phyloP scores from a whole-genome alignment of 257 asterid species.

The Striga asiatica region DNA sequence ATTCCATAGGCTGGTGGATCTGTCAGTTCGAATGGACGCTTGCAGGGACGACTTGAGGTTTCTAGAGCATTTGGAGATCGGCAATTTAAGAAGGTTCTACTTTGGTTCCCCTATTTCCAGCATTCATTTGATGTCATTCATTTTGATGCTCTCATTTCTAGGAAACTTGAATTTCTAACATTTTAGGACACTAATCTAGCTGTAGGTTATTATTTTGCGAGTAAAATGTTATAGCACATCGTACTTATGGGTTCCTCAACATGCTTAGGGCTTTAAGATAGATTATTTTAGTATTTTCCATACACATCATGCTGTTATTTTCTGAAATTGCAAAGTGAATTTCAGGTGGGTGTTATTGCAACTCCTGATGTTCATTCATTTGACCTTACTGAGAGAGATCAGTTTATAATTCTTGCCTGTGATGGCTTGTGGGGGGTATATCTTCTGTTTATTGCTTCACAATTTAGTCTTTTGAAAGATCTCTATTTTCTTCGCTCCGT shows the following conservation, averaged over 20 bases:
- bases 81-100: constrained; percentile 76
- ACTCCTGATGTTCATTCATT: constrained; percentile 87
- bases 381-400: constrained; percentile 82
- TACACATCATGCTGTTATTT: background rate
- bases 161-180: background rate
- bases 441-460: constrained; percentile 11
- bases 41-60: constrained; percentile 92
- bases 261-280: background rate
- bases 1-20: constrained; percentile 77
- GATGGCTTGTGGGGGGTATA: constrained; percentile 98
- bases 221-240: background rate
- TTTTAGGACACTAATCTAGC: background rate
- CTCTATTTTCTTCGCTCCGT: background rate
- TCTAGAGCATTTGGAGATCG: constrained; percentile 95
- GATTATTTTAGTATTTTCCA: background rate
- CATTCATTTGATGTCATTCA: background rate
- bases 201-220: background rate
- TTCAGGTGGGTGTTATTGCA: constrained; percentile 91
- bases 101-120: constrained; percentile 7
- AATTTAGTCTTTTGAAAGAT: background rate
- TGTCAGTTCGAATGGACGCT: constrained; percentile 71
- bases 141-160: constrained; percentile 9
- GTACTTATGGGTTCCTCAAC: background rate
- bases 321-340: background rate
- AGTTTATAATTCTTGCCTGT: constrained; percentile 84